Evolutionary conservation across 2,329 filamentous ascomycete species (phyloP).

Genomic region (Alternaria metachromatica): DNA sequence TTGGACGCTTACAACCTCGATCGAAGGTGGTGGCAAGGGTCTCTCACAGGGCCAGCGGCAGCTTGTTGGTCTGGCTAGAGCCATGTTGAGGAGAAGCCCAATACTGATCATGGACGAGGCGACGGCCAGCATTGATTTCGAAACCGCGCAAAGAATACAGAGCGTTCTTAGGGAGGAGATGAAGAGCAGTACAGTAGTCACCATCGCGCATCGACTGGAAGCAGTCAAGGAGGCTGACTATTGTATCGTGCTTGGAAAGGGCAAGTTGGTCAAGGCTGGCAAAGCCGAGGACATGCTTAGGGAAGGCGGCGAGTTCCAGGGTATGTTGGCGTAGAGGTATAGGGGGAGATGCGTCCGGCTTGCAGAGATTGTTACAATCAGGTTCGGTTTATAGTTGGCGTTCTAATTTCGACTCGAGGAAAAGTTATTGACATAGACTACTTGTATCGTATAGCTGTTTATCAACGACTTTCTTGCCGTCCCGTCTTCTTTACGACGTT

Average conservation of each 20-base stretch:
- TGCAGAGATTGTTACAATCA: not conserved
- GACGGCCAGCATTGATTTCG: slow-evolving; percentile 68
- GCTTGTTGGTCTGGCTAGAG: slow-evolving; percentile 68
- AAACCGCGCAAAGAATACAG: slow-evolving; percentile 65
- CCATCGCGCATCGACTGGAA: slow-evolving; percentile 69
- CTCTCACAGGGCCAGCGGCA: slow-evolving; percentile 71
- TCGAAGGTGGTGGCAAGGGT: slow-evolving; percentile 68
- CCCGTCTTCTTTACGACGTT: not conserved
- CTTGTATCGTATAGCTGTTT: not conserved
- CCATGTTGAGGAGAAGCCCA: slow-evolving; percentile 65
- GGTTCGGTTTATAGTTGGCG: not conserved
- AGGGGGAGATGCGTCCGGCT: not conserved
- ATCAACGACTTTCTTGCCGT: not conserved
- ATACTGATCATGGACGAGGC: slow-evolving; percentile 72
- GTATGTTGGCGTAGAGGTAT: slow-evolving; percentile 38
- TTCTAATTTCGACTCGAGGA: not conserved
- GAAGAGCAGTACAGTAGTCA: slow-evolving; percentile 66
- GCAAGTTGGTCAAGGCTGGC: slow-evolving; percentile 52
- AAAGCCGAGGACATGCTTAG: slow-evolving; percentile 44
- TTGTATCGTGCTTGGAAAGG: slow-evolving; percentile 61
- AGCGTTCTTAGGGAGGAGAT: slow-evolving; percentile 63
- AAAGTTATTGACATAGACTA: not conserved
- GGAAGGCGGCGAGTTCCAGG: slow-evolving; percentile 42
- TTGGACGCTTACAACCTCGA: slow-evolving; percentile 63
- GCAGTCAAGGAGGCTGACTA: slow-evolving; percentile 66